Evolutionary conservation across 148 eudicot species (phyloP).

Genomic region (Rhododendron ferrugineum): DNA sequence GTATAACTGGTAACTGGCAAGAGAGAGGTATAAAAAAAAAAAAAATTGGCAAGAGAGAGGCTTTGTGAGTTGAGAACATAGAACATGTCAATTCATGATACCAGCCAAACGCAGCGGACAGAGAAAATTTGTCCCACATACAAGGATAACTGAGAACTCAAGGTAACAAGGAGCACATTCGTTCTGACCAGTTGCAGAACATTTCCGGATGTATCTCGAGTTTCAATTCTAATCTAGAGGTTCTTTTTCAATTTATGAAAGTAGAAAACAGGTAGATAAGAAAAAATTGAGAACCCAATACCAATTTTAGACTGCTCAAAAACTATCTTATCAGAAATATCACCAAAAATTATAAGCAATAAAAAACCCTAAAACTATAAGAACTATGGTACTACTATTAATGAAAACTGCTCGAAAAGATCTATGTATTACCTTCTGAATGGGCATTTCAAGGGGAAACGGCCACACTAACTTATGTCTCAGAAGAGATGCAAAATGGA

Average conservation of each 20-base stretch:
- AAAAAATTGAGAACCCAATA: not conserved
- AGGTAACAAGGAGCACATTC: not conserved
- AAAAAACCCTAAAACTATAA: not conserved
- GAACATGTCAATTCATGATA: not conserved
- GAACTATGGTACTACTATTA: too few species aligned
- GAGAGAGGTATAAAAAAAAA: not conserved
- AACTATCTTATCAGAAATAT: not conserved
- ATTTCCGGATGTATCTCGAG: not conserved
- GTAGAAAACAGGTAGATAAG: not conserved
- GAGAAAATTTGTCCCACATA: not conserved
- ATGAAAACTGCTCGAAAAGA: too few species aligned
- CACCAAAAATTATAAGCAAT: not conserved
- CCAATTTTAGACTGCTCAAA: not conserved
- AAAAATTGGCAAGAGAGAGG: not conserved
- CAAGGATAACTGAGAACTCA: not conserved
- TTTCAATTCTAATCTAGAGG: not conserved
- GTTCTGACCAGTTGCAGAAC: not conserved
- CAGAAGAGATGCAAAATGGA: too few species aligned
- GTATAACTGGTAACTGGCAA: not conserved
- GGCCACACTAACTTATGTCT: too few species aligned
- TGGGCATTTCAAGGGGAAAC: too few species aligned
- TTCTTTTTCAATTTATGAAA: too few species aligned
- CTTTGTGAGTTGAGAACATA: not conserved
- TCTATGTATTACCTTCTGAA: too few species aligned
- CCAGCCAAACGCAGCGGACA: not conserved